Evolutionary conservation across 345 rosid genomes (phyloP), one percentile per base, ranked within the genome.

Genomic region (Noccaea caerulescens): DNA sequence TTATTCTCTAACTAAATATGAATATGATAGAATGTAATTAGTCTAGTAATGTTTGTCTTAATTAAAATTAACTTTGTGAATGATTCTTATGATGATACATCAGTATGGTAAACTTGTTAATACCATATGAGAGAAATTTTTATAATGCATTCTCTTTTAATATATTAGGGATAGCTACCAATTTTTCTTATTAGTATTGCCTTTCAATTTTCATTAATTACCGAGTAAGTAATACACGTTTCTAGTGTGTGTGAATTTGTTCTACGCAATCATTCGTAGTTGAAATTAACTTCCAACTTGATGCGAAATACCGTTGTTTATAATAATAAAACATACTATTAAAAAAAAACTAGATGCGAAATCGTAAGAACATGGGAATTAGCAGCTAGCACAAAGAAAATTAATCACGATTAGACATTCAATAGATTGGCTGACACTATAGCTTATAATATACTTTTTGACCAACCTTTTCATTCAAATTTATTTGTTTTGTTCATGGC

Each of bases 221-320:
- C 27, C 3, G 27, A 25, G 27, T 25, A 25, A 25, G 27, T 25
- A 25, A 25, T 25, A 27, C 30, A 27, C 30, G 30, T 63, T 46
- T 18, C 13, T 27, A 27, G 11, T 23, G 33, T 18, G 55, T 30
- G 11, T 63, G 23, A 20, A 8, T 14, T 14, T 14, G 16, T 47
- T 11, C 34, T 16, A 49, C 10, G 46, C 57, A 64, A 11, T 45
- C 8, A 18, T 18, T 6, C 3, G 6, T 66, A n/a, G 49, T 2
- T 9, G 30, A 52, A 52, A 13, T 25, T 66, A 66, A 52, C 69
- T n/a, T 25, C 58, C 59, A 67, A 42, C 62, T 14, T 39, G 41
- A 54, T 53, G 14, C 9, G 32, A 53, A 54, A 9, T 6, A 27
- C 3, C 30, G 23, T 20, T 20, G 23, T 20, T 20, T 20, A 20